phyloP scores from a whole-genome alignment of 2,329 filamentous ascomycete species.

The Cytospora piceae region DNA sequence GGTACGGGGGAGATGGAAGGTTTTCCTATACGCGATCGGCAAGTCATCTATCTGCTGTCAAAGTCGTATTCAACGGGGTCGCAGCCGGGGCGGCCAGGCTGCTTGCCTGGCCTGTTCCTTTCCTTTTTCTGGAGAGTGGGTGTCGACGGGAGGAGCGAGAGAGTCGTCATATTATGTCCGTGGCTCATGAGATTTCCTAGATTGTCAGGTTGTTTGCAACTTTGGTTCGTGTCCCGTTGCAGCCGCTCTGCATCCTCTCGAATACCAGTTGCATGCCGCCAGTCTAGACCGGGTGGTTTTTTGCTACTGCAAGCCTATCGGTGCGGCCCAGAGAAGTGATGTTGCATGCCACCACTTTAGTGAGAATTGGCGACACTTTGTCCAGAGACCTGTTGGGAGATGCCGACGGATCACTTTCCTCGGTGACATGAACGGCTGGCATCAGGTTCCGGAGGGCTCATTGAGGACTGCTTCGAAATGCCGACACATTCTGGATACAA shows the following conservation, averaged over 20 bases:
- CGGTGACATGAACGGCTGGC: not conserved
- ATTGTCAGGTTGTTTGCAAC: not conserved
- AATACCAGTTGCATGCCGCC: not conserved
- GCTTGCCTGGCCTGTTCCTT: not conserved
- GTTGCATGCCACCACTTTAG: not conserved
- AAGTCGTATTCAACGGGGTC: not conserved
- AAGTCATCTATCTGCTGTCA: not conserved
- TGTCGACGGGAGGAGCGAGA: not conserved
- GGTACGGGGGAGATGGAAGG: not conserved
- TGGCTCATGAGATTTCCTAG: not conserved
- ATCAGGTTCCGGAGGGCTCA: not conserved
- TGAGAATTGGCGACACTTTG: not conserved
- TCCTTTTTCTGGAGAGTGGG: not conserved
- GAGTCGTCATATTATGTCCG: not conserved
- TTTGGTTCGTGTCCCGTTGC: not conserved
- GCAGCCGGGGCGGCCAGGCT: not conserved
- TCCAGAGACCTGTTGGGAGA: not conserved
- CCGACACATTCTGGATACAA: not conserved
- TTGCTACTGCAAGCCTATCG: not conserved
- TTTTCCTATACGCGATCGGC: not conserved
- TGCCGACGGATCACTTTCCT: not conserved
- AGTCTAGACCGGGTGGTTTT: not conserved
- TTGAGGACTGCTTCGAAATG: not conserved
- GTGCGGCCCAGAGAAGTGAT: not conserved
- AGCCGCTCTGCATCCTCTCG: too few species aligned